Percentiles rank a stretch among this genome's conserved stretches.
phyloP scores from a whole-genome alignment of 306 rosid genomes.

The Quercus suber region DNA sequence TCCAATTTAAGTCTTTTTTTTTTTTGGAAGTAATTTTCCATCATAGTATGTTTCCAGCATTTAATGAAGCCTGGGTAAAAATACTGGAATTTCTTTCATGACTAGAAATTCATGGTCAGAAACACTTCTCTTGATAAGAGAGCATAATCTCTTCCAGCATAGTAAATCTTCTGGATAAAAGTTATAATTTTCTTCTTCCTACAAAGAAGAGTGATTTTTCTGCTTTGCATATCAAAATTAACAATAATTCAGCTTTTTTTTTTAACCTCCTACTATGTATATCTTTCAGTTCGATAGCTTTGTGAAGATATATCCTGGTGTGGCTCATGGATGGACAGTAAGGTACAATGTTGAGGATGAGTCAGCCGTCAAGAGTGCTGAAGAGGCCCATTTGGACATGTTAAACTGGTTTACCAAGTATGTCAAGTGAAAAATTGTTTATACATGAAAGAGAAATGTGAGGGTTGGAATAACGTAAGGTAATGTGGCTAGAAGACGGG shows the following conservation, averaged over 20 bases:
- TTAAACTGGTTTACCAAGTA: constrained; percentile 30
- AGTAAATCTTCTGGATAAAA: not conserved
- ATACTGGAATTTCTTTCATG: too few relatives aligned
- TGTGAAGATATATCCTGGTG: constrained; percentile 57
- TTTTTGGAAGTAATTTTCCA: too few relatives aligned
- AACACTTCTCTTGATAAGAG: too few relatives aligned
- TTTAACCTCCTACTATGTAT: not conserved
- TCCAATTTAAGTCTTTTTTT: too few relatives aligned
- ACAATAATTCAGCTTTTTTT: not conserved
- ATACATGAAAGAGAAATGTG: not conserved
- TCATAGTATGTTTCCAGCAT: too few relatives aligned
- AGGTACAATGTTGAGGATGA: constrained; percentile 29
- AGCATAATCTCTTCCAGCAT: too few relatives aligned
- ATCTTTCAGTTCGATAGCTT: constrained; percentile 43
- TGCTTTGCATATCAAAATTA: not conserved
- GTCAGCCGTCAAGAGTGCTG: constrained; percentile 25
- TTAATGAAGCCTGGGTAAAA: too few relatives aligned
- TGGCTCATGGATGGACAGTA: constrained; percentile 40
- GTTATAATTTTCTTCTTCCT: not conserved
- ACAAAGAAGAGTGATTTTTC: not conserved
- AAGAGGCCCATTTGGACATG: constrained; percentile 32
- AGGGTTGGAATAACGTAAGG: not conserved
- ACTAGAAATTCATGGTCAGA: too few relatives aligned
- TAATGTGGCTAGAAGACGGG: not conserved
- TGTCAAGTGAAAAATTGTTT: not conserved